Evolutionary conservation across 2,329 filamentous ascomycete genomes (phyloP), one percentile per base, ranked within the genome.

Genomic region (Aspergillus fumigatus): DNA sequence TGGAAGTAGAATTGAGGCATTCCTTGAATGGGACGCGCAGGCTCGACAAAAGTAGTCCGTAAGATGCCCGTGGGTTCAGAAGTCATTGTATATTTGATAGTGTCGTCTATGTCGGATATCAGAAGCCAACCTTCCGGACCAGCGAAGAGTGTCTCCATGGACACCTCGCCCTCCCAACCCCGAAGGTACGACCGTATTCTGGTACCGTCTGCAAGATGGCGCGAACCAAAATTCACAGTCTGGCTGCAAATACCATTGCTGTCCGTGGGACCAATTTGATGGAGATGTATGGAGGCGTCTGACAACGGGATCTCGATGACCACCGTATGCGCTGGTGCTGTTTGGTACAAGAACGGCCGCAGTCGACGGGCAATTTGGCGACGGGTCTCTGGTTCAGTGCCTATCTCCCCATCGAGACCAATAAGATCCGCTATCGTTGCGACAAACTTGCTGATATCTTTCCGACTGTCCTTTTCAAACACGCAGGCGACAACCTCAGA

Each of bases 31-130:
- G 90, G 85, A 14, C 81, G 78, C 0, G 92, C 88, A 17, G 85
- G 78, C 51, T 92, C 88, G 49, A 89, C 84, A 67, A 97, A 97
- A 0, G 93, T 97, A 52, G 88, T 88, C 49, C 84, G 82, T 4
- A 97, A 78, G 65, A 97, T 93, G 2, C 91, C 90, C 7, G 88
- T 81, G 0, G 91, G 87, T 51, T 90, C 88, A 47, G 87, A 84
- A 0, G 93, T 96, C 71, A 89, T 81, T 0, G 93, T 97, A 63
- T 92, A 79, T 75, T 97, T 97, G 79, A 97, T 96, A 0, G 92
- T 96, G 74, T 97, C 93, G 69, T 97, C 94, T 63, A 97, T 84
- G 66, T 97, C 93, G 41, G 89, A 93, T 61, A 97, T 86, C 11
- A 97, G 77, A 11, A 84, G 85, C 92, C 92, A 97, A 7, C 93